phyloP scores from a whole-genome alignment of 352 stramenopile genomes.

The Albugo laibachii region DNA sequence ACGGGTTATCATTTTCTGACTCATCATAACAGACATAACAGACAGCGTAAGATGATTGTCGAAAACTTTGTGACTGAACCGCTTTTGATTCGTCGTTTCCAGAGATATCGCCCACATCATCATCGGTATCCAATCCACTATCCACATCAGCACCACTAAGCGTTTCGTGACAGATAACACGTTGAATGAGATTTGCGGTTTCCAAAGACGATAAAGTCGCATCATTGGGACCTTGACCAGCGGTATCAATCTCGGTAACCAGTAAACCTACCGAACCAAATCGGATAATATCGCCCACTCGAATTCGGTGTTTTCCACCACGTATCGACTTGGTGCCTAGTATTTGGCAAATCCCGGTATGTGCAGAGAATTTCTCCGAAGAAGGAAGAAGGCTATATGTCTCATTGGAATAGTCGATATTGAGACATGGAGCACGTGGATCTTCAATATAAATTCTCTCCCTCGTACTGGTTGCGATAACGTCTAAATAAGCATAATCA shows the following conservation, averaged over 20 bases:
- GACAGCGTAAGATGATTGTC: conserved; percentile 59
- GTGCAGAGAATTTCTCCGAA: conserved; percentile 70
- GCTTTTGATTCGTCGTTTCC: conserved; percentile 72
- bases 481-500: conserved; percentile 3
- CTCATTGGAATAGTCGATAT: conserved; percentile 78
- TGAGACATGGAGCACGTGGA: conserved; percentile 55
- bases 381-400: conserved; percentile 66
- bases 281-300: conserved; percentile 61
- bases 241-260: conserved; percentile 72
- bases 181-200: conserved; percentile 62
- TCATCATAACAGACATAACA: conserved; percentile 82
- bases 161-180: conserved; percentile 66
- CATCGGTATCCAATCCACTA: conserved; percentile 69
- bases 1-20: conserved; percentile 71
- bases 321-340: conserved; percentile 73
- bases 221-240: conserved; percentile 39
- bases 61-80: conserved; percentile 28
- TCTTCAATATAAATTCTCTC: conserved; percentile 81
- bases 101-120: conserved; percentile 61
- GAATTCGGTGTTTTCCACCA: conserved; percentile 58
- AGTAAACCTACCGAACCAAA: conserved; percentile 66
- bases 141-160: conserved; percentile 36
- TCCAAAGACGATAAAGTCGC: conserved; percentile 47
- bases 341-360: conserved; percentile 76
- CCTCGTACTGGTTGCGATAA: conserved; percentile 15